These are phyloP conservation scores for Rhodotorula toruloides DNA, from an alignment of 768 basidiomycete genomes.

Conservation along the genomic window DNA sequence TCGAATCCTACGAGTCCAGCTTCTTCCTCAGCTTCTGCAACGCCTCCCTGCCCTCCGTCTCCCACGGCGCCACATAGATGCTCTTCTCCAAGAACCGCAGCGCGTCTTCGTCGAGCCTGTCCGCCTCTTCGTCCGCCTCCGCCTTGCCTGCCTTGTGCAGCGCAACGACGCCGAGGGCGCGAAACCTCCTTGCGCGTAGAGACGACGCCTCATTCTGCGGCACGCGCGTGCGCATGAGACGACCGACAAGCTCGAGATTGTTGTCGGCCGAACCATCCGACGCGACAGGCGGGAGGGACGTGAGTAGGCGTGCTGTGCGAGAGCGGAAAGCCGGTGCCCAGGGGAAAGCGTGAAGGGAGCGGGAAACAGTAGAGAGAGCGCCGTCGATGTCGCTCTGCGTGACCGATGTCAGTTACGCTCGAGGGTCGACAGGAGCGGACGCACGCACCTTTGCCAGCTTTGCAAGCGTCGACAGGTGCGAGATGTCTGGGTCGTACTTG, in stretches of 20 bases:
- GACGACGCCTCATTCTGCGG: neutral
- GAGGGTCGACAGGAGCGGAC: neutral
- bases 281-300: neutral
- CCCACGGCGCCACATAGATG: slow-evolving; percentile 26
- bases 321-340: slow-evolving; percentile 23
- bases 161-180: slow-evolving; percentile 1
- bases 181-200: neutral
- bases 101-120: neutral
- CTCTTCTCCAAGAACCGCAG: slow-evolving; percentile 17
- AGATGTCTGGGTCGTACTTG: slow-evolving; percentile 26
- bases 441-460: slow-evolving; percentile 20
- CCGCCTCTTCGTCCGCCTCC: neutral
- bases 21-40: neutral
- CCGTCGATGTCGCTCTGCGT: slow-evolving; percentile 4
- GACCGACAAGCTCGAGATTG: slow-evolving; percentile 21
- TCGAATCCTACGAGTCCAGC: no score
- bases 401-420: no score
- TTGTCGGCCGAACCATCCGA: neutral
- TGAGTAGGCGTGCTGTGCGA: slow-evolving; percentile 15
- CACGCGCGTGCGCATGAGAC: slow-evolving; percentile 14
- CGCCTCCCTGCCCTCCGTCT: slow-evolving; percentile 10
- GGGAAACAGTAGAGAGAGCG: slow-evolving; percentile 15
- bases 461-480: slow-evolving; percentile 5
- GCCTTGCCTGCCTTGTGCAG: slow-evolving; percentile 1
- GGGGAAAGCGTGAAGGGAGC: slow-evolving; percentile 28